Evolutionary conservation across 2,329 filamentous ascomycete genomes (phyloP).

Genomic region (Sclerotinia glacialis): DNA sequence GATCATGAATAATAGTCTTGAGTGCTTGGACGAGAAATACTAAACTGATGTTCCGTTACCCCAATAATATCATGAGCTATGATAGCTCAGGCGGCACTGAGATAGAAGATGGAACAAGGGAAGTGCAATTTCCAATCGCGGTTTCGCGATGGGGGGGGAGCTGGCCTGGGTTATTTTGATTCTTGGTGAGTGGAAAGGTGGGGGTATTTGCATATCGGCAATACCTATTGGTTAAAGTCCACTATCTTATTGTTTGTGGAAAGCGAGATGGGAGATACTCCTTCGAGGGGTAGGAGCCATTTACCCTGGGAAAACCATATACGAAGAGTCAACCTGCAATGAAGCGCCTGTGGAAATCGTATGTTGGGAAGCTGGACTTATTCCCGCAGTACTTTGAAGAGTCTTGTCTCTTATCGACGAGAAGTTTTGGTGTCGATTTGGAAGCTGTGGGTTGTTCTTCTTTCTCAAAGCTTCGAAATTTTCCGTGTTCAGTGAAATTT

Average conservation of each 20-base stretch:
- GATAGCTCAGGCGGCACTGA: slow-evolving; percentile 49
- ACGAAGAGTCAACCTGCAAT: neutral
- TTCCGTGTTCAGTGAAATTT: slow-evolving; percentile 23
- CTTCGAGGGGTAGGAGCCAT: slow-evolving; percentile 26
- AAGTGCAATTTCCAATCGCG: slow-evolving; percentile 49
- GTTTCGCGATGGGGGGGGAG: slow-evolving; percentile 54
- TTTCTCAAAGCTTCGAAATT: slow-evolving; percentile 36
- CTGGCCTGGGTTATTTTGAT: slow-evolving; percentile 48
- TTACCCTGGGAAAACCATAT: slow-evolving; percentile 41
- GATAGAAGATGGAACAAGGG: slow-evolving; percentile 46
- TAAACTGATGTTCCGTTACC: slow-evolving; percentile 44
- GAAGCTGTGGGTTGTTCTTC: slow-evolving; percentile 34
- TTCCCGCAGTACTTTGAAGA: slow-evolving; percentile 51
- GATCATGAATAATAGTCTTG: slow-evolving; percentile 47
- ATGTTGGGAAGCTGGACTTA: slow-evolving; percentile 54
- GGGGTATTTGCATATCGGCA: too few relatives aligned
- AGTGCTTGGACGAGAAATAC: slow-evolving; percentile 46
- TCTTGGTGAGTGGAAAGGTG: slow-evolving; percentile 52
- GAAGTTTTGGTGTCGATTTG: slow-evolving; percentile 45
- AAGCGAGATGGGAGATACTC: slow-evolving; percentile 15
- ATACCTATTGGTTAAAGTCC: slow-evolving; percentile 63
- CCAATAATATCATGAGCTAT: slow-evolving; percentile 55
- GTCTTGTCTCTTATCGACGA: slow-evolving; percentile 46
- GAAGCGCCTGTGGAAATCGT: slow-evolving; percentile 38
- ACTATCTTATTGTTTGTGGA: slow-evolving; percentile 44